Percentiles rank a stretch among this genome's conserved stretches.
Evolutionary conservation across 2,329 filamentous ascomycete species (phyloP).

Genomic region (Penicillium vulpinum): DNA sequence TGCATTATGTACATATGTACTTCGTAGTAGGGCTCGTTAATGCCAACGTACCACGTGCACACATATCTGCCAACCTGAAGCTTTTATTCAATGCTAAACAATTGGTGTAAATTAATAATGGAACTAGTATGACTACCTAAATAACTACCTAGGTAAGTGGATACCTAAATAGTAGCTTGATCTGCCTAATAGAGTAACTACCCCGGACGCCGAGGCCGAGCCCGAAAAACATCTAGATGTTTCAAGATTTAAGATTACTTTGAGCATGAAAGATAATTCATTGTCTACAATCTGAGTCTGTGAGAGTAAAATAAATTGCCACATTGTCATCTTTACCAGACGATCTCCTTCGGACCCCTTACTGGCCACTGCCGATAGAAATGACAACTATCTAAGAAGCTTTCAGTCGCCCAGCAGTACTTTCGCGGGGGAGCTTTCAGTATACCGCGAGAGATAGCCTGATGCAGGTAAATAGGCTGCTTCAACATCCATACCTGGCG

Average conservation of each 20-base stretch:
- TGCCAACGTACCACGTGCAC: no score
- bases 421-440: not conserved
- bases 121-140: no score
- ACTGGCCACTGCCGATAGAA: not conserved
- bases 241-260: not conserved
- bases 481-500: slow-evolving; percentile 4
- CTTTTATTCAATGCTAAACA: not conserved
- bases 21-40: not conserved
- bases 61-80: no score
- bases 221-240: not conserved
- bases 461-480: not conserved
- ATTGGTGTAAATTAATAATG: not conserved
- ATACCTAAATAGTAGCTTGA: not conserved
- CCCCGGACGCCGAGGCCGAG: no score
- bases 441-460: not conserved
- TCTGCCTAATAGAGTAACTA: not conserved
- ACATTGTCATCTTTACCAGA: not conserved
- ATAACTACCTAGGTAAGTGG: no score
- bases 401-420: not conserved
- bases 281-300: not conserved
- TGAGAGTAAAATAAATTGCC: not conserved
- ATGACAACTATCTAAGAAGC: not conserved
- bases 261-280: not conserved
- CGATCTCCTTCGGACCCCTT: not conserved
- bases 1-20: not conserved